Conservation (phyloP, 352 stramenopile genomes). For the Phytopythium aichiense region DNA sequence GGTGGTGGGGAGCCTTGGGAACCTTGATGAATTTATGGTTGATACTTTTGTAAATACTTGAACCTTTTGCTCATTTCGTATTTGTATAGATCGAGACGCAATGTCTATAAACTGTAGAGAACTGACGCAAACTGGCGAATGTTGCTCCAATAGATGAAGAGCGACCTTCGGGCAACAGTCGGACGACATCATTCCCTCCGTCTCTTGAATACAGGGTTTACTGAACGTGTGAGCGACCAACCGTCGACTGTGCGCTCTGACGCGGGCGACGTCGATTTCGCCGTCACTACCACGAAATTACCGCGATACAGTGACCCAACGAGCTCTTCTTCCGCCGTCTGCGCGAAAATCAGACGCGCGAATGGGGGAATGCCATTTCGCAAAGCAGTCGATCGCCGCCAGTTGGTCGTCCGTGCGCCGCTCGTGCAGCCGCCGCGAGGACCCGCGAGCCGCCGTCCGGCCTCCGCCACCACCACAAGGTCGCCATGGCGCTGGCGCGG, state of each 20-base stretch:
- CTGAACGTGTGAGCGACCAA: background rate
- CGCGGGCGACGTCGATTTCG: background rate
- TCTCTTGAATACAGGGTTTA: background rate
- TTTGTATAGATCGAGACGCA: no score
- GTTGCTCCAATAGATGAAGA: no score
- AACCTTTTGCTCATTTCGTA: no score
- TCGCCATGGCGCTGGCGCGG: constrained; percentile 18
- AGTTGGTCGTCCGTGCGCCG: no score
- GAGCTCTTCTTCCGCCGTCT: background rate
- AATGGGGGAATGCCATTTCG: no score
- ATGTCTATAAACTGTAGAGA: no score
- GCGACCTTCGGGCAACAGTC: no score
- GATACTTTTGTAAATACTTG: no score
- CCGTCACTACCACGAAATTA: background rate
- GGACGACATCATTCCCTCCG: background rate
- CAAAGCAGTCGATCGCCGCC: no score
- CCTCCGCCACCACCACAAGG: no score
- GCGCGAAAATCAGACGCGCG: background rate
- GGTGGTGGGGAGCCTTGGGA: background rate
- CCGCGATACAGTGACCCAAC: background rate
- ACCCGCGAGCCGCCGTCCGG: background rate
- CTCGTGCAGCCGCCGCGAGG: background rate
- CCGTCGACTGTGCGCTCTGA: background rate
- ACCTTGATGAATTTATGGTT: no score
- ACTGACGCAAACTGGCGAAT: no score